phyloP scores from a whole-genome alignment of 2,329 filamentous ascomycete genomes.

The Xylariaceae sp. region DNA sequence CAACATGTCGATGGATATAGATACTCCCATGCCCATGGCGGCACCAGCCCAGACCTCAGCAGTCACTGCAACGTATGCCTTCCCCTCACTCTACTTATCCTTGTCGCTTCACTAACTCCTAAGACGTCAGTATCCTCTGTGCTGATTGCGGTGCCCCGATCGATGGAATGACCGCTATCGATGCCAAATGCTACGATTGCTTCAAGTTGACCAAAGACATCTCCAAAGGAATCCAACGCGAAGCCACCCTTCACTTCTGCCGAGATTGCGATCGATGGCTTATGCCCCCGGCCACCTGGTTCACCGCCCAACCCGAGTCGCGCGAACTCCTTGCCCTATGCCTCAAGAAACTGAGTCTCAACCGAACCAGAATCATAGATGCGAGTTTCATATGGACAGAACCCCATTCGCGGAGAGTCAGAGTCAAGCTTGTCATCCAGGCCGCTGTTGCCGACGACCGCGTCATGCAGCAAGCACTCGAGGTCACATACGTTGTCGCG shows the following conservation, averaged over 20 bases:
- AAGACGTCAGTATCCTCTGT: constrained; percentile 73
- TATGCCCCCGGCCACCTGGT: constrained; percentile 71
- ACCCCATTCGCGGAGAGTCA: constrained; percentile 86
- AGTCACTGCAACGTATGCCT: constrained; percentile 50
- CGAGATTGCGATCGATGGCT: constrained; percentile 22
- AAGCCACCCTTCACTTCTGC: constrained; percentile 87
- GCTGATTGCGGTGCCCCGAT: constrained; percentile 97
- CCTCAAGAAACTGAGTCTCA: constrained; percentile 77
- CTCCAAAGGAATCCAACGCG: constrained; percentile 83
- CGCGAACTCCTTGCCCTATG: constrained; percentile 90
- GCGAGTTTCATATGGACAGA: constrained; percentile 98
- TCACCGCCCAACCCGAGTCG: constrained; percentile 79
- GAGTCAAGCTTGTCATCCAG: constrained; percentile 94
- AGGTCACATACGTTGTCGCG: constrained; percentile 87
- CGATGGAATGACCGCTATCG: constrained; percentile 80
- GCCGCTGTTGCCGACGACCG: constrained; percentile 59
- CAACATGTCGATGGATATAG: constrained; percentile 56
- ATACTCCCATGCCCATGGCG: constrained; percentile 49
- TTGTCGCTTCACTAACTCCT: not conserved
- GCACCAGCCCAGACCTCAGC: constrained; percentile 24
- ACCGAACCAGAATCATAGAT: constrained; percentile 91
- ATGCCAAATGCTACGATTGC: constrained; percentile 93
- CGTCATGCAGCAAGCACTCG: constrained; percentile 85
- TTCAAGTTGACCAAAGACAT: constrained; percentile 93
- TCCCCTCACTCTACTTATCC: constrained; percentile 6